These are phyloP conservation scores for Lecanosticta acicola DNA, from an alignment of 2,329 filamentous ascomycete genomes.

Conservation along the genomic window DNA sequence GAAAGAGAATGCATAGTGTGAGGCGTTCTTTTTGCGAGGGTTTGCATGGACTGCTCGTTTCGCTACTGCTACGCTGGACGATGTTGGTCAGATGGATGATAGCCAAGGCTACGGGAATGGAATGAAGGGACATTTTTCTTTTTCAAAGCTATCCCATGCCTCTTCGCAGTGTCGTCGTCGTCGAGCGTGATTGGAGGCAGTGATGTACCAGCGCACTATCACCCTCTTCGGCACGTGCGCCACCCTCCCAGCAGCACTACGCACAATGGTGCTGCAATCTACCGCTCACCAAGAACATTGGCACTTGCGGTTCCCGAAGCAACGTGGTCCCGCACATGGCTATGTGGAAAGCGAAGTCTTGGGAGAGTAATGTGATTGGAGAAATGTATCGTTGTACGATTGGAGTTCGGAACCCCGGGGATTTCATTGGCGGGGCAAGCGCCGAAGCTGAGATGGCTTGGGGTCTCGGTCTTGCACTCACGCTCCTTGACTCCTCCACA, in stretches of 20 bases:
- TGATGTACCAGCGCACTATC: too few relatives aligned
- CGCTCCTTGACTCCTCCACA: background rate
- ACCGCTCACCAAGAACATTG: too few relatives aligned
- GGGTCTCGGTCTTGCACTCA: background rate
- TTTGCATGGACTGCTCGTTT: background rate
- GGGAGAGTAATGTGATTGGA: background rate
- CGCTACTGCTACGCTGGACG: background rate
- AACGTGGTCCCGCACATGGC: background rate
- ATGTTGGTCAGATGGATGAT: background rate
- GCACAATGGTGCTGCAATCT: too few relatives aligned
- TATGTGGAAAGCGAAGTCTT: background rate
- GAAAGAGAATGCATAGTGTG: conserved; percentile 4
- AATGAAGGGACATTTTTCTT: background rate
- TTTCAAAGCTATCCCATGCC: too few relatives aligned
- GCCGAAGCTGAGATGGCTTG: background rate
- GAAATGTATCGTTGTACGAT: too few relatives aligned
- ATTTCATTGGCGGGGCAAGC: background rate
- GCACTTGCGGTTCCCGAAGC: background rate
- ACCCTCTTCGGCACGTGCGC: too few relatives aligned
- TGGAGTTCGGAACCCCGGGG: background rate
- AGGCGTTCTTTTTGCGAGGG: background rate
- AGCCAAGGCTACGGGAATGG: conserved; percentile 1
- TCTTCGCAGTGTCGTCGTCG: too few relatives aligned
- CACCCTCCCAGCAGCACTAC: too few relatives aligned
- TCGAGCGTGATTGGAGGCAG: too few relatives aligned